Base-by-base conservation (phyloP, 306 rosid species). In the Trifolium subterraneum region DNA sequence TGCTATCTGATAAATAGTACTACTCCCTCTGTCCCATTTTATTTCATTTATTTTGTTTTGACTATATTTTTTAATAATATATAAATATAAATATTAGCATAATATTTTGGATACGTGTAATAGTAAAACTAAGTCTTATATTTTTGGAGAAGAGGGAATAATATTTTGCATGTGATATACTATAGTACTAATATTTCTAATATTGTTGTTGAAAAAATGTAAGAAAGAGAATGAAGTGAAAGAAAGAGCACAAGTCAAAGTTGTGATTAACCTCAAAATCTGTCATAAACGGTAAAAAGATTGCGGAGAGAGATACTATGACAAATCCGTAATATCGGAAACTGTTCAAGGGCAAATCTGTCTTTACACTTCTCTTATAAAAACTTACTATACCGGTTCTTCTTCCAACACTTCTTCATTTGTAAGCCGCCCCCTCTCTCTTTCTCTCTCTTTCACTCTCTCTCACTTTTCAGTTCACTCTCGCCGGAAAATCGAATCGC, bases 271-370 rank as follows among this genome's bases (percentile, higher is more conserved):
- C 87, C 87, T 77, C 75, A 77, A 84, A 78, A 80, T 77, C 80
- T 64, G 78, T 84, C 87, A 77, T 29, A 73, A 84, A 84, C 87
- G 87, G 87, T 84, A 84, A 84, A 84, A 80, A 80, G 63, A 80
- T 77, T 63, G 76, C 41, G 5, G 47, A 80, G 82, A 36, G 39
- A 72, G 82, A 73, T 84, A 80, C 75, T 20, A 68, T 73, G 75
- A 80, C 82, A 73, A 81, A 84, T 84, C 85, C 72, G 87, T 68
- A 16, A 69, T 73, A 73, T 64, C 13, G 4, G 0, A 1, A 20
- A 0, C 2, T 73, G 38, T 73, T 4, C 0, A 12, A 64, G 87
- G 87, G 75, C 23, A 84, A 73, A 80, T 73, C 71, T 0, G 95
- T 91, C 87, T 13, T 83, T 82, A 0, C 2, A 0, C 0, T 0